A percentile compares a stretch with the other conserved stretches of the same genome.
These are phyloP conservation scores for Paramecium pentaurelia DNA, from an alignment of 73 alveolate genomes.

Conservation along the genomic window DNA sequence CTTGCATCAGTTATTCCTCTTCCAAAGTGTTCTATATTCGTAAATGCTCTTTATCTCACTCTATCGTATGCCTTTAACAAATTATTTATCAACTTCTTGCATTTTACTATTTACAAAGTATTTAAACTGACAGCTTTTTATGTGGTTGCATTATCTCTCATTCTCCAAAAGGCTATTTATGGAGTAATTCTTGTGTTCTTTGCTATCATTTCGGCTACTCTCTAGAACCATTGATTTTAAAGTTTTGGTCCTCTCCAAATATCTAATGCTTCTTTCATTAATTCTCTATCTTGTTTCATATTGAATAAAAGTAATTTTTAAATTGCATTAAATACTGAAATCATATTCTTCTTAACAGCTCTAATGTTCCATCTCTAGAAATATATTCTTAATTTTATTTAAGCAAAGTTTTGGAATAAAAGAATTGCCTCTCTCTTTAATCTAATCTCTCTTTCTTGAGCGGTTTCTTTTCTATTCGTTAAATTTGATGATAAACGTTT, in stretches of 20 bases:
- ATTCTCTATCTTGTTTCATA: neutral
- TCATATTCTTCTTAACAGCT: neutral
- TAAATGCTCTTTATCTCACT: neutral
- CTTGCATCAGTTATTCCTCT: conserved; percentile 19
- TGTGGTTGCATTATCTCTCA: conserved; percentile 9
- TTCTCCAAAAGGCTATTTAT: conserved; percentile 34
- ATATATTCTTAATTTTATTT: neutral
- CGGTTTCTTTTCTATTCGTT: neutral
- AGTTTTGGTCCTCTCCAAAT: conserved; percentile 40
- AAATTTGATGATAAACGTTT: neutral
- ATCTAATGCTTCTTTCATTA: neutral
- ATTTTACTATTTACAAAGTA: neutral
- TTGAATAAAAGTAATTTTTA: neutral
- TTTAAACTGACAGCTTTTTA: neutral
- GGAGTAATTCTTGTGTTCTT: conserved; percentile 38
- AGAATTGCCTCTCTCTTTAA: neutral
- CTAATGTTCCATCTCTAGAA: neutral
- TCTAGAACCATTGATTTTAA: neutral
- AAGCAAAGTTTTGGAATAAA: neutral
- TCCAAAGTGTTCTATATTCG: conserved; percentile 7
- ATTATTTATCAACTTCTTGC: conserved; percentile 29
- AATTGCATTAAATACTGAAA: neutral
- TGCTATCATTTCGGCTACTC: conserved; percentile 33
- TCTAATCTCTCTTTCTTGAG: neutral
- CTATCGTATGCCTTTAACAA: conserved; percentile 17